Evolutionary conservation across 768 basidiomycete species (phyloP), one percentile per base, ranked within the genome.

Genomic region (Podaxis carcinomalis): DNA sequence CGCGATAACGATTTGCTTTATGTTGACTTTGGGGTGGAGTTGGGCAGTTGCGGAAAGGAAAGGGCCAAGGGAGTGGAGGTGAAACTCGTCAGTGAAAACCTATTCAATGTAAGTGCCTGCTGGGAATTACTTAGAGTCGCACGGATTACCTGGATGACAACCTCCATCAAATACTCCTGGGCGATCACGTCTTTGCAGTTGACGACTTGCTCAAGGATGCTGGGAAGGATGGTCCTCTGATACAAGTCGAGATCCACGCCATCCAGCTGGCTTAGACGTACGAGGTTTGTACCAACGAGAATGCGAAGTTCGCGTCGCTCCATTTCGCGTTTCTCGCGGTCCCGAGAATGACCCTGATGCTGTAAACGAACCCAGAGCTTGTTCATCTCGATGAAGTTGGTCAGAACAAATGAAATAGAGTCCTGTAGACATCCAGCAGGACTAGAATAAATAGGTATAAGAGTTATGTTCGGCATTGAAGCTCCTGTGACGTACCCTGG

Each of bases 341-440:
- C 97, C 51, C 94, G 85, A 1, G 95, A 97, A 69, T 98, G 95
- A 0, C 96, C 97, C 69, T 96, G 93, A 69, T 99, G 97, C 73
- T 98, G 97, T 10, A 98, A 81, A 42, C 97, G 92, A 2, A 99
- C 96, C 97, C 97, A 98, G 23, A 98, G 87, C 72, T 98, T 99
- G 83, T 98, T 98, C 96, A 98, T 99, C 71, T 99, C 97, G 71
- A 99, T 93, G 69, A 99, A 98, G 74, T 98, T 98, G 62, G 95
- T 98, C 62, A 99, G 82, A 42, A 98, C 95, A 71, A 98, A 98
- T 2, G 86, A 85, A 64, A 93, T 96, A 0, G 95, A 98, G 74
- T 99, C 97, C 75, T 95, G 89, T 1, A 99, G 80, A 70, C 94
- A 92, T 51, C 96, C 97, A 51, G 78, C 73, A 14, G 95, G 92